Evolutionary conservation across 352 stramenopile genomes (phyloP).

Genomic region (Phytophthora quininea): DNA sequence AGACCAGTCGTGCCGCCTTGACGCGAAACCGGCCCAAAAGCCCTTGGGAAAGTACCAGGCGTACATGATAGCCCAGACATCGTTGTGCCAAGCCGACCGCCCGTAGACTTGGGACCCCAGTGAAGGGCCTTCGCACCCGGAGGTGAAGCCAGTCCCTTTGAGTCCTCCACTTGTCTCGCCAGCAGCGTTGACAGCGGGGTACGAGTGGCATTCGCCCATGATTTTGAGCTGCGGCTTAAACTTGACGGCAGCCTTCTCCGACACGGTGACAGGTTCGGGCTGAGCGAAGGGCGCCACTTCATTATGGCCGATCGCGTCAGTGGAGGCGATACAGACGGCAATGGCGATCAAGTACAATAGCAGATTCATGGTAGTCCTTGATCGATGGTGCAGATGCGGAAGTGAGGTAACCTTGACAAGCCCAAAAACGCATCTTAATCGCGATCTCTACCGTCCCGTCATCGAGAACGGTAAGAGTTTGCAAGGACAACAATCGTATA

Average conservation of each 20-base stretch:
- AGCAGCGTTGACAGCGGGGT: neutral
- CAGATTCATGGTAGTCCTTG: neutral
- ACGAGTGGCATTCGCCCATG: neutral
- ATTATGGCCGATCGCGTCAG: neutral
- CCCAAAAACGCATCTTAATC: too few relatives aligned
- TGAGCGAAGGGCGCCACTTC: neutral
- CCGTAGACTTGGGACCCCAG: conserved; percentile 22
- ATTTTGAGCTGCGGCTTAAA: neutral
- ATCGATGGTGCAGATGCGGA: too few relatives aligned
- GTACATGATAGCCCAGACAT: conserved; percentile 4
- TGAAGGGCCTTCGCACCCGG: neutral
- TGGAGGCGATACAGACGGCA: neutral
- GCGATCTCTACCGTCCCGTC: too few relatives aligned
- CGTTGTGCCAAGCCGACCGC: conserved; percentile 8
- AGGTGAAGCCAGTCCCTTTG: neutral
- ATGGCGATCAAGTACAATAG: neutral
- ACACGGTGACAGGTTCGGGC: neutral
- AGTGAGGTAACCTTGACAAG: too few relatives aligned
- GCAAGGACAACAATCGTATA: too few relatives aligned
- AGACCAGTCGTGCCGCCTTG: conserved; percentile 2
- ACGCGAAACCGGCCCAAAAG: neutral
- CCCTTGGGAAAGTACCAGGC: conserved; percentile 8
- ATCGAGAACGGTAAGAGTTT: too few relatives aligned
- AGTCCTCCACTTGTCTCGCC: neutral
- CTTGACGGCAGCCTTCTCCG: neutral